These are phyloP conservation scores for Hypoxylon lenormandii DNA, from an alignment of 495 filamentous ascomycete species.

Conservation along the genomic window DNA sequence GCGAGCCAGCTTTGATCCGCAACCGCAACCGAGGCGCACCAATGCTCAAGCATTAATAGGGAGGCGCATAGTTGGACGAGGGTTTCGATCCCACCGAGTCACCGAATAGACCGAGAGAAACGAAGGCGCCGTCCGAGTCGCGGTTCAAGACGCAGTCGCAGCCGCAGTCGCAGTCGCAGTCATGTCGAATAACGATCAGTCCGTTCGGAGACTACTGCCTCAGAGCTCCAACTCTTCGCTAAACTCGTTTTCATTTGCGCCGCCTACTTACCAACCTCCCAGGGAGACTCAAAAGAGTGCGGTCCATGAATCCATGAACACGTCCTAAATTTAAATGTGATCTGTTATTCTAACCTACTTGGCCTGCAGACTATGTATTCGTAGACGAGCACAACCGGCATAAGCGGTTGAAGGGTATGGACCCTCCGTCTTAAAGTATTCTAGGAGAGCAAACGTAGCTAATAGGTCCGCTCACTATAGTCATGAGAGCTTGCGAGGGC, in stretches of 20 bases:
- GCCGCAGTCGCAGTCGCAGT: conserved; percentile 9
- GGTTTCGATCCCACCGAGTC: conserved; percentile 38
- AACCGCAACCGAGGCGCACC: conserved; percentile 14
- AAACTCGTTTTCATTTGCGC: conserved; percentile 71
- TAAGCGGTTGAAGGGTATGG: conserved; percentile 91
- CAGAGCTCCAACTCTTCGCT: conserved; percentile 65
- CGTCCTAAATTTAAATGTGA: conserved; percentile 15
- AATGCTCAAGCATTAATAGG: conserved; percentile 37
- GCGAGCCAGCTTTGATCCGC: conserved; percentile 4
- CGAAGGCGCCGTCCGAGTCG: no score
- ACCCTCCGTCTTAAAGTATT: conserved; percentile 12
- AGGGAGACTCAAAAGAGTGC: conserved; percentile 76
- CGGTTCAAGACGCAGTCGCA: no score
- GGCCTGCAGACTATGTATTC: conserved; percentile 89
- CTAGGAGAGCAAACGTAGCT: conserved; percentile 7
- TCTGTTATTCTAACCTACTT: conserved; percentile 38
- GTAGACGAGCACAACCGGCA: conserved; percentile 99
- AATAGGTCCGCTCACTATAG: conserved; percentile 60
- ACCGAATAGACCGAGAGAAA: conserved; percentile 16
- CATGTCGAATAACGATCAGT: conserved; percentile 69
- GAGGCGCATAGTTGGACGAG: conserved; percentile 38
- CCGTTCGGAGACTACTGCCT: conserved; percentile 67
- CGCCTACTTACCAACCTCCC: conserved; percentile 65
- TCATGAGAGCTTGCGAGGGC: conserved; percentile 98
- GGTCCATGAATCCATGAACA: conserved; percentile 42